Percentiles rank a stretch among this genome's conserved stretches.
These are phyloP conservation scores for Hemileccinum rubropunctum DNA, from an alignment of 768 basidiomycete species.

Conservation along the genomic window DNA sequence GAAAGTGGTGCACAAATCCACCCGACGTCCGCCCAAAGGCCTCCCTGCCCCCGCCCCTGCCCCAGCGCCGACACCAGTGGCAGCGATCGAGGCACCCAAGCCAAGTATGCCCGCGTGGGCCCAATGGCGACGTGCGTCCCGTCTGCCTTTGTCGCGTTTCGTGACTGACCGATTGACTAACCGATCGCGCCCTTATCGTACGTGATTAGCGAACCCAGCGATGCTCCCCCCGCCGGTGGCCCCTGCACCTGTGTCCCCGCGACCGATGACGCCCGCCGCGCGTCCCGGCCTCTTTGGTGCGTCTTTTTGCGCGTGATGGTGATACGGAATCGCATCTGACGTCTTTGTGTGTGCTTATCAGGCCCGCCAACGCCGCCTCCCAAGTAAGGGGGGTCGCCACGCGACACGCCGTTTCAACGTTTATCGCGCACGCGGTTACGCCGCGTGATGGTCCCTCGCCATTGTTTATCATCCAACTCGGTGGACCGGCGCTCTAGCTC, in stretches of 20 bases:
- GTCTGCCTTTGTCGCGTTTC: too few species aligned
- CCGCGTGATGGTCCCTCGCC: too few species aligned
- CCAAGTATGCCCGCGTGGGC: slow-evolving; percentile 74
- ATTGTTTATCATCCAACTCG: too few species aligned
- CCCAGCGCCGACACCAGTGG: slow-evolving; percentile 28
- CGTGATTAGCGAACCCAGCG: slow-evolving; percentile 57
- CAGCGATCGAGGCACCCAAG: slow-evolving; percentile 46
- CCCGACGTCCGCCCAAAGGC: slow-evolving; percentile 46
- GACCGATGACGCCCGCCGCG: slow-evolving; percentile 45
- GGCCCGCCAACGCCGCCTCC: slow-evolving; percentile 30
- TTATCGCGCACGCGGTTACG: too few species aligned
- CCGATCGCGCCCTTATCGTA: neutral
- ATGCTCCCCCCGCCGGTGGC: slow-evolving; percentile 51
- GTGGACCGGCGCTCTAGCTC: too few species aligned
- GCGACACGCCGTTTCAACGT: too few species aligned
- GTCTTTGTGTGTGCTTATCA: slow-evolving; percentile 9
- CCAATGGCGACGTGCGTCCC: slow-evolving; percentile 68
- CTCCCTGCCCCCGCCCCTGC: slow-evolving; percentile 39
- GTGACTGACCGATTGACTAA: too few species aligned
- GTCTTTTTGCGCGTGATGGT: neutral
- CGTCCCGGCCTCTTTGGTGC: slow-evolving; percentile 68
- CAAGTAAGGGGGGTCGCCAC: neutral
- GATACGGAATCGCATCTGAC: neutral
- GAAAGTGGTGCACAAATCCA: slow-evolving; percentile 68
- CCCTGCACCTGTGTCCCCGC: slow-evolving; percentile 29